A percentile compares a stretch with the other conserved stretches of the same genome.
Evolutionary conservation across 768 basidiomycete genomes (phyloP).

Genomic region (Lepiota brunneoincarnata): DNA sequence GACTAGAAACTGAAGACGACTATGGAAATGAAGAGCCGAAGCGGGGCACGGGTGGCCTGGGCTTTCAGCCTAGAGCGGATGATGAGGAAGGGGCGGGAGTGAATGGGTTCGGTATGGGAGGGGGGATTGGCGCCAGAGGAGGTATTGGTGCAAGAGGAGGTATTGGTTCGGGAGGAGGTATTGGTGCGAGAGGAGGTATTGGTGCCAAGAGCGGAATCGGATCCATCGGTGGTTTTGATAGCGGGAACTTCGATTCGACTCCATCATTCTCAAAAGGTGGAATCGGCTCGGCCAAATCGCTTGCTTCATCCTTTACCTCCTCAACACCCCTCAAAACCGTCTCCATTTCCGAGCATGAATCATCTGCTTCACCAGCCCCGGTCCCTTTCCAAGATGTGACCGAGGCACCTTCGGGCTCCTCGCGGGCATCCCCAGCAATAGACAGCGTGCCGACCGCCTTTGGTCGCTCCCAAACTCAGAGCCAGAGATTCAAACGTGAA

Average conservation of each 20-base stretch:
- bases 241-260: slow-evolving; percentile 8
- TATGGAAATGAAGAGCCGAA: slow-evolving; percentile 34
- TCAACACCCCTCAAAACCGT: slow-evolving; percentile 12
- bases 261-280: slow-evolving; percentile 40
- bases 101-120: slow-evolving; percentile 7
- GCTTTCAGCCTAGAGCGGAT: slow-evolving; percentile 22
- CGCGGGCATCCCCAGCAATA: slow-evolving; percentile 9
- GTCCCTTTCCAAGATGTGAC: not conserved
- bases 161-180: slow-evolving; percentile 22
- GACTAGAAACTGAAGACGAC: slow-evolving; percentile 48
- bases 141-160: slow-evolving; percentile 22
- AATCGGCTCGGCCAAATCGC: slow-evolving; percentile 31
- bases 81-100: not conserved
- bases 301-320: slow-evolving; percentile 12
- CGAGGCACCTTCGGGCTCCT: not conserved
- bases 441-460: slow-evolving; percentile 40
- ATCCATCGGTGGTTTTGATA: slow-evolving; percentile 1
- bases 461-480: slow-evolving; percentile 22
- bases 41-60: slow-evolving; percentile 46
- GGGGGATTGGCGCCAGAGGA: slow-evolving; percentile 28
- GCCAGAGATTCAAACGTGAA: slow-evolving; percentile 50
- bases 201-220: slow-evolving; percentile 18
- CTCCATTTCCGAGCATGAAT: slow-evolving; percentile 11
- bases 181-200: slow-evolving; percentile 11
- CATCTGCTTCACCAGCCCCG: slow-evolving; percentile 11